Percentiles rank a stretch among this genome's conserved stretches.
Conservation (phyloP, 768 basidiomycete species). For the Phylloporus rhodoxanthus region DNA sequence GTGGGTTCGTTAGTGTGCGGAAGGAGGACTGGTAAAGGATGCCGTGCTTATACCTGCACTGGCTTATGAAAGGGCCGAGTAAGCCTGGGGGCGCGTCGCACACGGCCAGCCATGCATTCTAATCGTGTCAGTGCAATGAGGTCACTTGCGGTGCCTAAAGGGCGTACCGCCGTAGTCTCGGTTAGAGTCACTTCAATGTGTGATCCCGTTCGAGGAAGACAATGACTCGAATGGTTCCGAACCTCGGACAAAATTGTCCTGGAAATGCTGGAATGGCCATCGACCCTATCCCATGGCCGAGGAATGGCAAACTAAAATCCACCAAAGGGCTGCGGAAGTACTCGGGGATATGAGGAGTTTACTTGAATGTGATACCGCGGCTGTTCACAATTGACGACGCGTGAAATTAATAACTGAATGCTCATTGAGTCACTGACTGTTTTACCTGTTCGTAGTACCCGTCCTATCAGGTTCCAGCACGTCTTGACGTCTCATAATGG, state of each 20-base stretch:
- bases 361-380: slow-evolving; percentile 9
- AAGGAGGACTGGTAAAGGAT: background rate
- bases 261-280: background rate
- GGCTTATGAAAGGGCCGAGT: slow-evolving; percentile 25
- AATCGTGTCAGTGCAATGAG: slow-evolving; percentile 30
- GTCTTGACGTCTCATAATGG: background rate
- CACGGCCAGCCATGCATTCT: slow-evolving; percentile 26
- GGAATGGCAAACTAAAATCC: background rate
- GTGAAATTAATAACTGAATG: background rate
- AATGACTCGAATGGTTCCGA: slow-evolving; percentile 1
- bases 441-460: background rate
- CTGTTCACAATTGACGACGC: slow-evolving; percentile 3
- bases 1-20: slow-evolving; percentile 13
- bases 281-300: slow-evolving; percentile 1
- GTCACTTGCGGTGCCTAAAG: slow-evolving; percentile 18
- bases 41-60: slow-evolving; percentile 11
- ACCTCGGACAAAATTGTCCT: slow-evolving; percentile 1
- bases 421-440: background rate
- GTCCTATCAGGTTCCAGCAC: background rate
- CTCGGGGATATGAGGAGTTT: slow-evolving; percentile 1
- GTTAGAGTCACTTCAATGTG: slow-evolving; percentile 6
- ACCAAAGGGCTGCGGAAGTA: slow-evolving; percentile 4
- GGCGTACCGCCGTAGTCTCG: slow-evolving; percentile 19
- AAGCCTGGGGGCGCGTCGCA: slow-evolving; percentile 8
- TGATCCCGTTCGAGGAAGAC: slow-evolving; percentile 11